These are phyloP conservation scores for Lodderomyces metapsilosis DNA, from an alignment of 1,139 yeast species.

Conservation along the genomic window DNA sequence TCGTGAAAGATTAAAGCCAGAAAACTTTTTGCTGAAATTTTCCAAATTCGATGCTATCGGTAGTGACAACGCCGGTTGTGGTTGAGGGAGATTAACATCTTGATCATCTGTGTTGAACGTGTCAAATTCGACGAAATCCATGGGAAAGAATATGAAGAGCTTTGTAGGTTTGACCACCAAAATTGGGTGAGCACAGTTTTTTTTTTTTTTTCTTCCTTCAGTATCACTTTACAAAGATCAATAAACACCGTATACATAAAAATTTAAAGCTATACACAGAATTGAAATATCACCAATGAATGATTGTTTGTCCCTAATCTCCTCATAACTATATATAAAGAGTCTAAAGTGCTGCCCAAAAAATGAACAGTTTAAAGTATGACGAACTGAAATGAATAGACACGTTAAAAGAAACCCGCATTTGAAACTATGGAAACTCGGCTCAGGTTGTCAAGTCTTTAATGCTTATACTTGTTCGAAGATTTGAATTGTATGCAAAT, in stretches of 20 bases:
- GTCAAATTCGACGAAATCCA: constrained; percentile 49
- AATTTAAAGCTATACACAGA: constrained; percentile 1
- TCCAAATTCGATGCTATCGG: constrained; percentile 44
- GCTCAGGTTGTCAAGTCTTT: constrained; percentile 24
- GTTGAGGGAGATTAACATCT: constrained; percentile 35
- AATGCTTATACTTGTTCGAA: constrained; percentile 26
- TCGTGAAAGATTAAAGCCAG: constrained; percentile 33
- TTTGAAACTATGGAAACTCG: background rate
- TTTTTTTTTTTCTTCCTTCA: background rate
- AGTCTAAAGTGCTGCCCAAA: background rate
- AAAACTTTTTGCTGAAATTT: constrained; percentile 32
- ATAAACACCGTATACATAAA: background rate
- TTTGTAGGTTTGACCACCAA: background rate
- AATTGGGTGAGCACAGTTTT: background rate
- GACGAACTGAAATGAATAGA: background rate
- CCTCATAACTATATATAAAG: too few relatives aligned
- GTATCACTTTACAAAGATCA: too few relatives aligned
- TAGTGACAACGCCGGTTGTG: constrained; percentile 47
- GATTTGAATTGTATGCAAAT: background rate
- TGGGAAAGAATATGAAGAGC: constrained; percentile 10
- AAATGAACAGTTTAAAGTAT: too few relatives aligned
- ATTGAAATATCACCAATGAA: background rate
- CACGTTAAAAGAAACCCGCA: background rate
- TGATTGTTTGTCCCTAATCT: too few relatives aligned
- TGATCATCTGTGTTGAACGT: constrained; percentile 22